Conservation (phyloP, 2,329 filamentous ascomycete species). For the Diaporthe longicolla region DNA sequence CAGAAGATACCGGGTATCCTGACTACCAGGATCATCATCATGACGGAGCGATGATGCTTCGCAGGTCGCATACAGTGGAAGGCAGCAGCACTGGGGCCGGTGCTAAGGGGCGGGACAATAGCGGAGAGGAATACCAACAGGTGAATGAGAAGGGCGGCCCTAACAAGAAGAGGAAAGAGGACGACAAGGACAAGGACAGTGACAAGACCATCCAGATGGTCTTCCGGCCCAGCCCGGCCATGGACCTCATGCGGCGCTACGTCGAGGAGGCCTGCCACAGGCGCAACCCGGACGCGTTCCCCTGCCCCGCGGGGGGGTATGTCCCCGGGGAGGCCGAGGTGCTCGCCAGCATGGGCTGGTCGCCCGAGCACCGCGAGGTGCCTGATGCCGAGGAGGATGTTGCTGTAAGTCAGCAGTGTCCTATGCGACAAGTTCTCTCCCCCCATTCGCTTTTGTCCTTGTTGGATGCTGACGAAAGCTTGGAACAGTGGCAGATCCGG, state of each 20-base stretch:
- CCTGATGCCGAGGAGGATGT: conserved; percentile 17
- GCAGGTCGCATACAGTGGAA: background rate
- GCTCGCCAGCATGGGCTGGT: conserved; percentile 25
- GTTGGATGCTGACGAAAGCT: background rate
- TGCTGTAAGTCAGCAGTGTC: conserved; percentile 30
- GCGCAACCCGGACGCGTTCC: conserved; percentile 30
- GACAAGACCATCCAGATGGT: conserved; percentile 24
- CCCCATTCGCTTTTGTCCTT: too few relatives aligned
- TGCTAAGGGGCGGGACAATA: background rate
- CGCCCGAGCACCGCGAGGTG: conserved; percentile 13
- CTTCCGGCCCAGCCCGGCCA: conserved; percentile 29
- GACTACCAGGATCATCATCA: background rate
- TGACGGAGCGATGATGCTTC: background rate
- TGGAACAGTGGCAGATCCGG: conserved; percentile 29
- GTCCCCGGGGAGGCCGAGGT: conserved; percentile 19
- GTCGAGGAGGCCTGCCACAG: conserved; percentile 31
- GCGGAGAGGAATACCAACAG: background rate
- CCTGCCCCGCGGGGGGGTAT: background rate
- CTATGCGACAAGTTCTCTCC: too few relatives aligned
- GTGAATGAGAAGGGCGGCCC: background rate
- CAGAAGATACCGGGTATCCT: background rate
- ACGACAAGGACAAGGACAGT: background rate
- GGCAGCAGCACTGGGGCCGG: background rate
- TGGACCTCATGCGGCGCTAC: conserved; percentile 28
- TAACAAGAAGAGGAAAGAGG: conserved; percentile 22